These are phyloP conservation scores for Suhomyces bolitotheri DNA, from an alignment of 1,139 yeast genomes.

Conservation along the genomic window DNA sequence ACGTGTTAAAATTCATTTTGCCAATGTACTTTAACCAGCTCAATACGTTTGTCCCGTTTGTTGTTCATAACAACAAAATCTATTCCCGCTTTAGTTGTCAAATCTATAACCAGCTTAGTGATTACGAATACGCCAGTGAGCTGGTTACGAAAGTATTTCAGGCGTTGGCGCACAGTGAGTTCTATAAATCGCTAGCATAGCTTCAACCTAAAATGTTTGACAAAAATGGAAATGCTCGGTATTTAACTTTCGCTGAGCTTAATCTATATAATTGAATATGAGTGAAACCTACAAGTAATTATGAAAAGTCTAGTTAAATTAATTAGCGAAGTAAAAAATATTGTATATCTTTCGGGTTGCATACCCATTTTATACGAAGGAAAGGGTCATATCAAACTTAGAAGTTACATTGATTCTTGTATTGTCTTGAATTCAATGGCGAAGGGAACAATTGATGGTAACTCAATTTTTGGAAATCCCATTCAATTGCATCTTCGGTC, in stretches of 20 bases:
- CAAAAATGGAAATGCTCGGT: no score
- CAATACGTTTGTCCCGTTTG: conserved; percentile 50
- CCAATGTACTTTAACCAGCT: conserved; percentile 21
- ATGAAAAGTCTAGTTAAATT: background rate
- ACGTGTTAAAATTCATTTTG: conserved; percentile 7
- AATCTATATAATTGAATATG: no score
- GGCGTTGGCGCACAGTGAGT: conserved; percentile 9
- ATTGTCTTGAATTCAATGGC: conserved; percentile 66
- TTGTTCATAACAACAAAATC: conserved; percentile 40
- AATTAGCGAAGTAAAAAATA: conserved; percentile 6
- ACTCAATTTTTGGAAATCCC: conserved; percentile 73
- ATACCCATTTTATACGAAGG: background rate
- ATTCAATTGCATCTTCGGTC: conserved; percentile 80
- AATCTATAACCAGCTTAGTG: conserved; percentile 56
- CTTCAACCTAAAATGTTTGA: no score
- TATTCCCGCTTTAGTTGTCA: conserved; percentile 61
- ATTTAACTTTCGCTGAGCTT: no score
- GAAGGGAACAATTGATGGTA: conserved; percentile 71
- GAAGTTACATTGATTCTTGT: conserved; percentile 65
- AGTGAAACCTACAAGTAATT: no score
- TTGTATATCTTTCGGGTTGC: background rate
- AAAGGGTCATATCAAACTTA: conserved; percentile 11
- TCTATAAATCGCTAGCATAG: conserved; percentile 1
- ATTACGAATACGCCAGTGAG: conserved; percentile 48
- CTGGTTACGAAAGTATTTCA: conserved; percentile 21